phyloP scores from a whole-genome alignment of 352 stramenopile species.

The Globisporangium camurandrum region DNA sequence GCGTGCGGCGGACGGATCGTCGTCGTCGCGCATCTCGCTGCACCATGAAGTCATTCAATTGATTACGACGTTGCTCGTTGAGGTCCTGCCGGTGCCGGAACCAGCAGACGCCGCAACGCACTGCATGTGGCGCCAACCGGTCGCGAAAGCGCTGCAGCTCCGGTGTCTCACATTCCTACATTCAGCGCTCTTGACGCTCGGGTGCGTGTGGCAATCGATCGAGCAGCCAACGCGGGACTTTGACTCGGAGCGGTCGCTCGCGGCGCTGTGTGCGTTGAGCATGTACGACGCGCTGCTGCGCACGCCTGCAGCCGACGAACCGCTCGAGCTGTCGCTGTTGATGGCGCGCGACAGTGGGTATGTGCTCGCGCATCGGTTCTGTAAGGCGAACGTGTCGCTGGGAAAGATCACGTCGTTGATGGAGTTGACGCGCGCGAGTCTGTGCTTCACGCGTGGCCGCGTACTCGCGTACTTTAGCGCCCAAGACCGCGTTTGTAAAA shows the following conservation, averaged over 20 bases:
- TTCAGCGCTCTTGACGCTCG: slow-evolving; percentile 71
- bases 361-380: slow-evolving; percentile 78
- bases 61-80: slow-evolving; percentile 71
- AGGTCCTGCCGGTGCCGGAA: slow-evolving; percentile 73
- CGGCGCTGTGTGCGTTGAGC: slow-evolving; percentile 63
- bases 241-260: slow-evolving; percentile 79
- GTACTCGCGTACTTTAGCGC: slow-evolving; percentile 80
- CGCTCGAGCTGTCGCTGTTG: slow-evolving; percentile 74
- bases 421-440: slow-evolving; percentile 76
- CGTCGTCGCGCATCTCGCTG: slow-evolving; percentile 83
- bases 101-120: slow-evolving; percentile 10
- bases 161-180: slow-evolving; percentile 73
- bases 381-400: slow-evolving; percentile 78
- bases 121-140: slow-evolving; percentile 70
- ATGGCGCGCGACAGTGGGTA: slow-evolving; percentile 78
- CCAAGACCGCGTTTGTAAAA: slow-evolving; percentile 43
- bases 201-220: slow-evolving; percentile 84
- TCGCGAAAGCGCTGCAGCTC: slow-evolving; percentile 75
- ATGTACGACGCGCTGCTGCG: slow-evolving; percentile 82
- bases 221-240: slow-evolving; percentile 82
- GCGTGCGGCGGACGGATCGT: slow-evolving; percentile 79
- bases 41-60: slow-evolving; percentile 87
- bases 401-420: slow-evolving; percentile 69
- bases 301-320: slow-evolving; percentile 60
- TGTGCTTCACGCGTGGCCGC: slow-evolving; percentile 59